A percentile compares a stretch with the other conserved stretches of the same genome.
These are phyloP conservation scores for Penicillium brasilianum DNA, from an alignment of 2,329 filamentous ascomycete genomes.

Conservation along the genomic window DNA sequence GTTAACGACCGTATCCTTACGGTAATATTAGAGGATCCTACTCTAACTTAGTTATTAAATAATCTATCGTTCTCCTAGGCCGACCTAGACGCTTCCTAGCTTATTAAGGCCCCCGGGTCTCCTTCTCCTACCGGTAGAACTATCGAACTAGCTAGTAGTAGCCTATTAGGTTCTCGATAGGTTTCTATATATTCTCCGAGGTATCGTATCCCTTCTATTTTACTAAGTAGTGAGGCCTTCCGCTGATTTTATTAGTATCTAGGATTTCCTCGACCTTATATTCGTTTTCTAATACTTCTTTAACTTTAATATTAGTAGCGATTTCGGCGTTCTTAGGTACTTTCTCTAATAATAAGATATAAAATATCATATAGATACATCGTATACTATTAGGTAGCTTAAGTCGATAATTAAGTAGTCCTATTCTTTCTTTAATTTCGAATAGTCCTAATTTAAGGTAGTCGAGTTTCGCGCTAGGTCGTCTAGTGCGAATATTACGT, in stretches of 20 bases:
- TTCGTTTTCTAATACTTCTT: too few relatives aligned
- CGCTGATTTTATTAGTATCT: not conserved
- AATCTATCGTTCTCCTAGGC: not conserved
- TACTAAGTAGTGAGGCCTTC: not conserved
- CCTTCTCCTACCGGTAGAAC: not conserved
- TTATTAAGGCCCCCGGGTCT: not conserved
- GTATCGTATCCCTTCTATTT: not conserved
- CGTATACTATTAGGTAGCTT: not conserved
- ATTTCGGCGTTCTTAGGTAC: too few relatives aligned
- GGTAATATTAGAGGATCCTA: not conserved
- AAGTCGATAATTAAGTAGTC: not conserved
- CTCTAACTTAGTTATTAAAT: not conserved
- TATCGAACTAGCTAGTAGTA: not conserved
- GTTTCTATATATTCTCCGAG: not conserved
- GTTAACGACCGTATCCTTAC: not conserved
- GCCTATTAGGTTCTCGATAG: not conserved
- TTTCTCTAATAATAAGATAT: too few relatives aligned
- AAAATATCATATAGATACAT: not conserved
- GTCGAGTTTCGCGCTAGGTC: not conserved
- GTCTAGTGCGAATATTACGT: constrained; percentile 1
- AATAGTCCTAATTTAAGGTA: not conserved
- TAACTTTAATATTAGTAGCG: too few relatives aligned
- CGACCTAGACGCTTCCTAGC: not conserved
- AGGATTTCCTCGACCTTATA: too few relatives aligned
- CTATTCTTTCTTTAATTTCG: not conserved